phyloP scores from a whole-genome alignment of 1,284 basidiomycete genomes.

The Erythrobasidium hasegawianum region DNA sequence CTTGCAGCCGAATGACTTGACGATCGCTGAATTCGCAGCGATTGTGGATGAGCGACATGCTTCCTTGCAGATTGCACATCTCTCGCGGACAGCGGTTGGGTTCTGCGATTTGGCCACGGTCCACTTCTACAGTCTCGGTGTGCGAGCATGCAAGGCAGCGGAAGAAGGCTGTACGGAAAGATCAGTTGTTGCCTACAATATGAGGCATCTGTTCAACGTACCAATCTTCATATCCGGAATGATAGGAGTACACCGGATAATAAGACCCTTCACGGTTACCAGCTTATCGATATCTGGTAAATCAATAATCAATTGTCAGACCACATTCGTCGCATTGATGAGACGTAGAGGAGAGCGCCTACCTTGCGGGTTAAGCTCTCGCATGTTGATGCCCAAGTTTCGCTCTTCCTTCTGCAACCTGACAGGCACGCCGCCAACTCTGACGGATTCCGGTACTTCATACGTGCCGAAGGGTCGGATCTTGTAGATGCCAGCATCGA shows the following conservation, averaged over 20 bases:
- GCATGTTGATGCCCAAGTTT: constrained; percentile 66
- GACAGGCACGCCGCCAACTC: constrained; percentile 20
- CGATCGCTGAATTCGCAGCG: constrained; percentile 93
- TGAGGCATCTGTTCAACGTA: constrained; percentile 1
- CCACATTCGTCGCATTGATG: neutral
- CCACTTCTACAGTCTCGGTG: constrained; percentile 90
- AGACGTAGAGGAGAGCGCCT: constrained; percentile 43
- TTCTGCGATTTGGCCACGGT: constrained; percentile 92
- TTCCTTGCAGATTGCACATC: constrained; percentile 77
- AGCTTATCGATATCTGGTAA: constrained; percentile 90
- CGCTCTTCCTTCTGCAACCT: constrained; percentile 31
- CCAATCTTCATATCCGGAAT: constrained; percentile 92
- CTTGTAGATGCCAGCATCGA: constrained; percentile 79
- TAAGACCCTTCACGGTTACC: constrained; percentile 89
- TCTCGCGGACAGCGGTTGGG: constrained; percentile 87
- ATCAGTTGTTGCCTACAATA: neutral
- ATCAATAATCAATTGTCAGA: neutral
- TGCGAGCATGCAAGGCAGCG: constrained; percentile 93
- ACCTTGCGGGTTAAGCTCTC: constrained; percentile 84
- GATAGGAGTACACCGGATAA: constrained; percentile 94
- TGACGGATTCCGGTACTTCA: constrained; percentile 28
- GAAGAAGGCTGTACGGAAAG: constrained; percentile 72
- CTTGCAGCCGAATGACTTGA: constrained; percentile 90
- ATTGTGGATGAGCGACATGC: constrained; percentile 94
- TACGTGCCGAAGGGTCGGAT: constrained; percentile 74